Conservation (phyloP, 495 filamentous ascomycete species). For the Viridothelium virens region DNA sequence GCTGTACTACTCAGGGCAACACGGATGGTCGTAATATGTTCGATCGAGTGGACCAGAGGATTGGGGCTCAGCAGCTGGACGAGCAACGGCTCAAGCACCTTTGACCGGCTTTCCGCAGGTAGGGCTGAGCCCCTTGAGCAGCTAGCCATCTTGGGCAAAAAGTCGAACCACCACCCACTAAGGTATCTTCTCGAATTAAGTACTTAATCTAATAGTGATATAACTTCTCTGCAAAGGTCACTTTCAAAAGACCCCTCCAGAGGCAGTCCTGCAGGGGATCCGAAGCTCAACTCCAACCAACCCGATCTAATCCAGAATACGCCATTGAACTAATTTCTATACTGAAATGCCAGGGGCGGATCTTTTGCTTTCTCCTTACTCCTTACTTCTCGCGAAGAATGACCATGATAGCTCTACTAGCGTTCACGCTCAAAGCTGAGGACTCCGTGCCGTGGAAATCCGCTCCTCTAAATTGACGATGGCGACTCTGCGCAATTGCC, state of each 20-base stretch:
- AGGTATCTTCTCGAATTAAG: too few species aligned
- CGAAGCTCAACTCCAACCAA: too few species aligned
- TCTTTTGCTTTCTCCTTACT: neutral
- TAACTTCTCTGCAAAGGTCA: too few species aligned
- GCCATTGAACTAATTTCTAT: neutral
- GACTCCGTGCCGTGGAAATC: neutral
- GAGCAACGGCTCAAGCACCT: neutral
- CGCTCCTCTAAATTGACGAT: slow-evolving; percentile 1
- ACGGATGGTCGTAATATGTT: neutral
- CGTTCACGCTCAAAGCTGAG: slow-evolving; percentile 3
- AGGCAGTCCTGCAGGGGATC: too few species aligned
- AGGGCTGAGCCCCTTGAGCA: neutral
- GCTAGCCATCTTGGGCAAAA: neutral
- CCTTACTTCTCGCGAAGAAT: neutral
- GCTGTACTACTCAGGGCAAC: neutral
- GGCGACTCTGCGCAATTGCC: neutral
- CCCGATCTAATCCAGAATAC: too few species aligned
- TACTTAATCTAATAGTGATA: too few species aligned
- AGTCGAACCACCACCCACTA: neutral
- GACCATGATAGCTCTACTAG: slow-evolving; percentile 3
- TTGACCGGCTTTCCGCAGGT: neutral
- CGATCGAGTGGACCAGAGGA: neutral
- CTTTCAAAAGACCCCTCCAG: too few species aligned
- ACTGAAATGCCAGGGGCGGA: neutral
- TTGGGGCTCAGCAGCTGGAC: slow-evolving; percentile 10